Percentiles rank a stretch among this genome's conserved stretches.
These are phyloP conservation scores for Cylindrotheca closterium DNA, from an alignment of 108 stramenopile genomes.

Conservation along the genomic window DNA sequence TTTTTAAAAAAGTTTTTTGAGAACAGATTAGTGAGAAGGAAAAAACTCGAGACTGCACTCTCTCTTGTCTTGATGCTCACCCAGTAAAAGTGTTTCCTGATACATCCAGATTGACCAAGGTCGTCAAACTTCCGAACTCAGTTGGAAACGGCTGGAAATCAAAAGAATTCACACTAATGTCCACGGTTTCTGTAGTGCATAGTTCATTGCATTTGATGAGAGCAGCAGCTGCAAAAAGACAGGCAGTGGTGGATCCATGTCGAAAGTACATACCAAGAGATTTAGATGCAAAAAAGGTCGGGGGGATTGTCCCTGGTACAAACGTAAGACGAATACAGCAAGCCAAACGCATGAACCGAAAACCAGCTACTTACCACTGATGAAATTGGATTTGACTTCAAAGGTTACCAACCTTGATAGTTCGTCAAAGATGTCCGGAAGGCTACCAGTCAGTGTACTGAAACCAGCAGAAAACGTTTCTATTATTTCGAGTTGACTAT, in stretches of 20 bases:
- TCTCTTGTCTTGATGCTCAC: too few species aligned
- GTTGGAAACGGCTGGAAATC: background rate
- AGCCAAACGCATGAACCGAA: too few species aligned
- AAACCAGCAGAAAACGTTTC: conserved; percentile 7
- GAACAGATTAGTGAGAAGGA: too few species aligned
- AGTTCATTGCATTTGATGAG: too few species aligned
- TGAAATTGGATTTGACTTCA: conserved; percentile 17
- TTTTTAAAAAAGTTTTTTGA: too few species aligned
- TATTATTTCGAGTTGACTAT: conserved; percentile 7
- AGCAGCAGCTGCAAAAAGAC: too few species aligned
- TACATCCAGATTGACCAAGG: background rate
- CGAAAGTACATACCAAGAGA: conserved; percentile 20
- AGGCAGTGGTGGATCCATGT: too few species aligned
- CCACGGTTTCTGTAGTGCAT: conserved; percentile 23
- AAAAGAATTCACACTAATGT: conserved; percentile 5
- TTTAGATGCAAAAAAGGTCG: conserved; percentile 9
- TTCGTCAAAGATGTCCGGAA: conserved; percentile 38
- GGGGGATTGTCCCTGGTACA: conserved; percentile 10
- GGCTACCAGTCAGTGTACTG: conserved; percentile 22
- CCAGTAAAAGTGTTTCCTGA: background rate
- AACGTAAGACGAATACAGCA: too few species aligned
- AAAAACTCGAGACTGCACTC: too few species aligned
- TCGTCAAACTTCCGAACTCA: background rate
- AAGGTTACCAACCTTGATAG: conserved; percentile 26
- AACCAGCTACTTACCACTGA: too few species aligned